A percentile compares a stretch with the other conserved stretches of the same genome.
phyloP scores from a whole-genome alignment of 139 green algal genomes.

The Microglena sp. region DNA sequence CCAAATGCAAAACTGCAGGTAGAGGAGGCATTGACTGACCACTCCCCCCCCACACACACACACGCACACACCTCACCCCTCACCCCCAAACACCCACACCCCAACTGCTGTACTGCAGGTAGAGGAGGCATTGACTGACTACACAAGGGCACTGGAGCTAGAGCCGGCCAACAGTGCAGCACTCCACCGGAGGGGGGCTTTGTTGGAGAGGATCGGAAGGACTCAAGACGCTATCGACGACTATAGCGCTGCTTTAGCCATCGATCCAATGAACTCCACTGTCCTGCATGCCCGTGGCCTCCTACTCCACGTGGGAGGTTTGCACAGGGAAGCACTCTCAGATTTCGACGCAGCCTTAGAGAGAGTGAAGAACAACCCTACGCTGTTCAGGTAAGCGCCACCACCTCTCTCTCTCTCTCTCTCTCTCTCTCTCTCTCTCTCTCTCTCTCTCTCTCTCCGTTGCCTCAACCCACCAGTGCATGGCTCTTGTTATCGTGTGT shows the following conservation, averaged over 20 bases:
- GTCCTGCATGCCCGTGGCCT: too few species aligned
- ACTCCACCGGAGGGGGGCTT: constrained; percentile 57
- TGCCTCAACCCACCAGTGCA: neutral
- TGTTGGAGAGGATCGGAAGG: constrained; percentile 56
- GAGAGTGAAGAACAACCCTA: constrained; percentile 26
- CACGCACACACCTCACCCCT: constrained; percentile 16
- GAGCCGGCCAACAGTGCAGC: constrained; percentile 68
- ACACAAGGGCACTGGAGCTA: constrained; percentile 51
- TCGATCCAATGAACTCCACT: too few species aligned
- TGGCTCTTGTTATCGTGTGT: neutral
- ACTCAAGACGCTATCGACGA: too few species aligned
- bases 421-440: constrained; percentile 1
- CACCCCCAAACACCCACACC: too few species aligned
- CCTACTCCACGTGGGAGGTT: constrained; percentile 12
- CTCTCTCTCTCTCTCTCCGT: neutral
- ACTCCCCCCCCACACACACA: neutral
- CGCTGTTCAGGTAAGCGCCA: constrained; percentile 4
- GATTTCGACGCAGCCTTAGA: constrained; percentile 44
- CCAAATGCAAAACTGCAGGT: neutral
- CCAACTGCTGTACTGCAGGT: too few species aligned
- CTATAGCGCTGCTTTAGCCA: too few species aligned
- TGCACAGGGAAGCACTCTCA: constrained; percentile 35
- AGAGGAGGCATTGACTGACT: constrained; percentile 55
- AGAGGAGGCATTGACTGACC: constrained; percentile 18
- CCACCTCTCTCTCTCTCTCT: constrained; percentile 21